These are phyloP conservation scores for Pichia occidentalis DNA, from an alignment of 805 yeast species.

Conservation along the genomic window DNA sequence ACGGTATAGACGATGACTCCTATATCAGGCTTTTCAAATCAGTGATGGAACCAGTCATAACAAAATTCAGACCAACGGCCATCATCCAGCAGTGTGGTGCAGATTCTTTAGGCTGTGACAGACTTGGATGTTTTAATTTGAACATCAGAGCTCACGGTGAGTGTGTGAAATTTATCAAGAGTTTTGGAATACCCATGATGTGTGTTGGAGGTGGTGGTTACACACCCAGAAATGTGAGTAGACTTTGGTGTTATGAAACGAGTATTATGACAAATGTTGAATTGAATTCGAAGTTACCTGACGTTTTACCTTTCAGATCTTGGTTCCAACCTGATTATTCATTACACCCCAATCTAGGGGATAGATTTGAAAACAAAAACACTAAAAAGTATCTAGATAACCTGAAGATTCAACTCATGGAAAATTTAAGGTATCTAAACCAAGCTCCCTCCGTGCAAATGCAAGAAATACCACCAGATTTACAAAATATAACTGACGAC, in stretches of 20 bases:
- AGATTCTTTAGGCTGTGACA: slow-evolving; percentile 87
- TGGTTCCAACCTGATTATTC: slow-evolving; percentile 90
- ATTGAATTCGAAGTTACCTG: slow-evolving; percentile 70
- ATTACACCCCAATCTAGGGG: slow-evolving; percentile 77
- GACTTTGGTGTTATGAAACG: slow-evolving; percentile 96
- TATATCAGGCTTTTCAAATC: slow-evolving; percentile 73
- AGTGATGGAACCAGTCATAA: slow-evolving; percentile 83
- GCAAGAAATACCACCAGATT: slow-evolving; percentile 78
- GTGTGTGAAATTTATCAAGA: slow-evolving; percentile 83
- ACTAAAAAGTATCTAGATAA: slow-evolving; percentile 76
- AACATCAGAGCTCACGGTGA: slow-evolving; percentile 93
- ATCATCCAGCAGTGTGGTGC: slow-evolving; percentile 98
- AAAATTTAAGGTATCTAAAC: slow-evolving; percentile 71
- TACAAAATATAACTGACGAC: slow-evolving; percentile 37
- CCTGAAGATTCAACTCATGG: slow-evolving; percentile 66
- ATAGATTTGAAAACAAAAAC: slow-evolving; percentile 79
- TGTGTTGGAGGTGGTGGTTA: slow-evolving; percentile 98
- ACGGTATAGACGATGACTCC: slow-evolving; percentile 91
- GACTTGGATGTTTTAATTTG: slow-evolving; percentile 89
- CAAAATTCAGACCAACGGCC: slow-evolving; percentile 87
- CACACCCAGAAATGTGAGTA: slow-evolving; percentile 89
- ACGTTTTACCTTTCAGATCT: slow-evolving; percentile 64
- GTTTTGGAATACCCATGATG: slow-evolving; percentile 83
- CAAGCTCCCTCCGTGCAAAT: slow-evolving; percentile 95
- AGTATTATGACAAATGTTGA: slow-evolving; percentile 77